Evolutionary conservation across 2,329 filamentous ascomycete species (phyloP).

Genomic region (Thelonectria rubi): DNA sequence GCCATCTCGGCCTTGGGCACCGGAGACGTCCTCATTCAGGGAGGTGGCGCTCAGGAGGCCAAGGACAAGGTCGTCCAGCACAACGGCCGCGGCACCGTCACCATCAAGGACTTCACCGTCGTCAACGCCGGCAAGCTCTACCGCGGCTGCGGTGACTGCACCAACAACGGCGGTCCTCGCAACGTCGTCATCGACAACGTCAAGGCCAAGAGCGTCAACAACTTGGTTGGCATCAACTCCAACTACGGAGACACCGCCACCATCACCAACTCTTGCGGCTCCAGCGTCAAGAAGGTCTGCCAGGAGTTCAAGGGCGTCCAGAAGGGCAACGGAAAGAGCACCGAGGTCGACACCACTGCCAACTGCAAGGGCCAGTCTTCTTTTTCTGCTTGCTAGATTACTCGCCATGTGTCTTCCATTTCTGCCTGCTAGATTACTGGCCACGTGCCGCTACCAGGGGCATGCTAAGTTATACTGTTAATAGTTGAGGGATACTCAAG

Average conservation of each 20-base stretch:
- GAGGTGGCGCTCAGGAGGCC: constrained; percentile 37
- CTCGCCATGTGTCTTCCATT: not conserved
- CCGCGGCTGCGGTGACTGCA: constrained; percentile 41
- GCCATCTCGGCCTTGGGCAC: constrained; percentile 19
- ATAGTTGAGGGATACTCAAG: not conserved
- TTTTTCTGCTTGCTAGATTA: constrained; percentile 19
- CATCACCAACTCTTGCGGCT: constrained; percentile 34
- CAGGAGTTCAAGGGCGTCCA: constrained; percentile 33
- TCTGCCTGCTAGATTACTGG: not conserved
- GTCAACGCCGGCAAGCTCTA: constrained; percentile 39
- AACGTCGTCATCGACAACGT: constrained; percentile 28
- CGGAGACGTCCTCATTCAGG: constrained; percentile 20
- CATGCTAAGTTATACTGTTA: not conserved
- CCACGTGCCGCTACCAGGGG: not conserved
- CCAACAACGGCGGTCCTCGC: constrained; percentile 39
- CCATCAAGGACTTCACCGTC: constrained; percentile 38
- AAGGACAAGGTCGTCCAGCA: constrained; percentile 40
- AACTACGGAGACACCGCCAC: constrained; percentile 37
- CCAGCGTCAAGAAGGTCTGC: constrained; percentile 37
- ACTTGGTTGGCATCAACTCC: constrained; percentile 39
- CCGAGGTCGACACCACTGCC: constrained; percentile 7
- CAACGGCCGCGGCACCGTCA: constrained; percentile 36
- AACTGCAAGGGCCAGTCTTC: constrained; percentile 24
- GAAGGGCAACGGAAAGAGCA: constrained; percentile 18
- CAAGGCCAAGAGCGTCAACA: constrained; percentile 37